Base-by-base conservation (phyloP, 371 early-diverging fungal species). In the Dichotomocladium elegans region DNA sequence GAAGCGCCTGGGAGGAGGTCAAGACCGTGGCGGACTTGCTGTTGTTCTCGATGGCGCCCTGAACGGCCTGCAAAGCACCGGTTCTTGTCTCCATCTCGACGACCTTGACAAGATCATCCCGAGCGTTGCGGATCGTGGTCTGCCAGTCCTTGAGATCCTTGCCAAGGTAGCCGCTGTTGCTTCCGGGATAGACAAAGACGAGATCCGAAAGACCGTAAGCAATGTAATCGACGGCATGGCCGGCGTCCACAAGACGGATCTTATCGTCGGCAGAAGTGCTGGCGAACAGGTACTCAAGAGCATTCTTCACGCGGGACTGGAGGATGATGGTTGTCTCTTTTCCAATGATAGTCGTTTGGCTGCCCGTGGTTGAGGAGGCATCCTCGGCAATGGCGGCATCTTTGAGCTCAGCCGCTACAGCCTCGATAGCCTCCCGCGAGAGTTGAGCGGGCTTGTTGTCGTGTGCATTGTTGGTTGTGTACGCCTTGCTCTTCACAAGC, bases 1-100 rank as follows among this genome's bases (percentile, higher is more conserved):
- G 70, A 41, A 95, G 75, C 0, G 91, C 88, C 35, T 81, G 83
- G 17, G 88, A 86, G n/a, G 86, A 77, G 0, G 89, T 74, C 43
- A 94, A 66, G 25, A 88, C 87, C 0, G 90, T 65, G 57, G 60
- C 11, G 57, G 54, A 14, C 81, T 84, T 58, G 54, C 54, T 48
- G 29, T 47, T 55, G 21, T 60, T 48, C 12, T 68, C 77, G 46
- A 88, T 64, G 12, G 91, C 88, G 50, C 93, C 95, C 57, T 86
- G 86, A 31, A 92, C 80, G n/a, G 87, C 89, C 24, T 83, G 77
- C 14, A 87, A 86, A 34, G 94, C 93, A 58, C 93, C 93, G 15
- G 70, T 61, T 43, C 92, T 85, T 41, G 94, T 93, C 33, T 83
- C 79, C 88, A 91, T 85, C 52, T 73, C 70, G 17, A 82, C 62